phyloP scores from a whole-genome alignment of 2,329 filamentous ascomycete species.

The Bipolaris zeicola region DNA sequence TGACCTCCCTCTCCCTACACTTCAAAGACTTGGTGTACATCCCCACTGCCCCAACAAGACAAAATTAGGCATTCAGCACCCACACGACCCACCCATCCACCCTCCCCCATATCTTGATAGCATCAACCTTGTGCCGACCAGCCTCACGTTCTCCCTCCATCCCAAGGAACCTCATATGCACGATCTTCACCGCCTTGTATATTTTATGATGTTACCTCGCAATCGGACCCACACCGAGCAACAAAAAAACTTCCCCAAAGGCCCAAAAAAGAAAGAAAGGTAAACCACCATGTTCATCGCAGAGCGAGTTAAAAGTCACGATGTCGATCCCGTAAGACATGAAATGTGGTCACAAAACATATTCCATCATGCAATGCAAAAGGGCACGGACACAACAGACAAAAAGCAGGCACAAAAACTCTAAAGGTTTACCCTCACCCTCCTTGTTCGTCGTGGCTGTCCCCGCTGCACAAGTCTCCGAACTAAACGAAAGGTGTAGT shows the following conservation, averaged over 20 bases:
- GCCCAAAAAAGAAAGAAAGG: neutral
- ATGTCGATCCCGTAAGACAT: neutral
- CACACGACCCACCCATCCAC: neutral
- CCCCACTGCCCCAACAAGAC: neutral
- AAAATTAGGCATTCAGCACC: neutral
- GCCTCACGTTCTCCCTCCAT: too few relatives aligned
- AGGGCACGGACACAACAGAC: neutral
- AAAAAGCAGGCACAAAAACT: neutral
- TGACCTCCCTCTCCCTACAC: too few relatives aligned
- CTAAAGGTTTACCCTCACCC: neutral
- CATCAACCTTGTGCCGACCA: neutral
- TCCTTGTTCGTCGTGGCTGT: neutral
- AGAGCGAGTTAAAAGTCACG: neutral
- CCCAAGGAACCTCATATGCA: neutral
- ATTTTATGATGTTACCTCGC: neutral
- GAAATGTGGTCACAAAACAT: neutral
- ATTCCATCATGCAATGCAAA: neutral
- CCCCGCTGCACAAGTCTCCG: constrained; percentile 1
- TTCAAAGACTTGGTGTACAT: neutral
- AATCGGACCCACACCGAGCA: neutral
- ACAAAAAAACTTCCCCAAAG: neutral
- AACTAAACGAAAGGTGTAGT: neutral
- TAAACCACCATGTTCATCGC: neutral
- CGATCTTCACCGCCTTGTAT: neutral
- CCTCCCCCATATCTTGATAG: neutral